Percentiles rank a stretch among this genome's conserved stretches.
phyloP scores from a whole-genome alignment of 257 asterid genomes.

The Lantana camara region DNA sequence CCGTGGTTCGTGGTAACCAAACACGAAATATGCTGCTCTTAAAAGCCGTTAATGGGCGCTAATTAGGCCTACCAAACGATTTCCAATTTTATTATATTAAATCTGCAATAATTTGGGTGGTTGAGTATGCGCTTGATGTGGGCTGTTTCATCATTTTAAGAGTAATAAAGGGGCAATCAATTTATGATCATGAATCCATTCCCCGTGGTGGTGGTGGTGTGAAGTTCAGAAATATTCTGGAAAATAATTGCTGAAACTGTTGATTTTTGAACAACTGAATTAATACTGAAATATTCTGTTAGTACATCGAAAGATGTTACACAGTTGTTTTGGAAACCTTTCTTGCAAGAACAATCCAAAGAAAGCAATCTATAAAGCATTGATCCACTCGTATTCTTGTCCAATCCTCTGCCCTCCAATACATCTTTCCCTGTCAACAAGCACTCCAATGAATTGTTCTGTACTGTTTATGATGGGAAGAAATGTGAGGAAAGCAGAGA shows the following conservation, averaged over 20 bases:
- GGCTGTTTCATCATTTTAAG: too few species aligned
- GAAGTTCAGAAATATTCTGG: too few species aligned
- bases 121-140: background rate
- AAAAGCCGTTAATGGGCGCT: too few species aligned
- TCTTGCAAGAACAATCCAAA: conserved; percentile 68
- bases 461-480: background rate
- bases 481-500: conserved; percentile 7
- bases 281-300: background rate
- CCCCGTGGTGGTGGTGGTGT: too few species aligned
- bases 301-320: conserved; percentile 20
- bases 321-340: conserved; percentile 73
- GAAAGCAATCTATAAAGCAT: conserved; percentile 70
- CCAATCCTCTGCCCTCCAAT: conserved; percentile 74
- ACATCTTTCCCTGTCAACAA: conserved; percentile 75
- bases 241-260: background rate
- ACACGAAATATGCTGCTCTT: too few species aligned
- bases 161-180: too few species aligned
- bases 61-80: too few species aligned
- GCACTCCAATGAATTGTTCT: conserved; percentile 35
- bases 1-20: too few species aligned
- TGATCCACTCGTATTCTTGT: conserved; percentile 68
- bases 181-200: too few species aligned
- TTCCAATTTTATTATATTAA: background rate
- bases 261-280: background rate
- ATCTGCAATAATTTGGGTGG: background rate